Conservation (phyloP, 257 asterid genomes). For the Osmanthus fragrans region DNA sequence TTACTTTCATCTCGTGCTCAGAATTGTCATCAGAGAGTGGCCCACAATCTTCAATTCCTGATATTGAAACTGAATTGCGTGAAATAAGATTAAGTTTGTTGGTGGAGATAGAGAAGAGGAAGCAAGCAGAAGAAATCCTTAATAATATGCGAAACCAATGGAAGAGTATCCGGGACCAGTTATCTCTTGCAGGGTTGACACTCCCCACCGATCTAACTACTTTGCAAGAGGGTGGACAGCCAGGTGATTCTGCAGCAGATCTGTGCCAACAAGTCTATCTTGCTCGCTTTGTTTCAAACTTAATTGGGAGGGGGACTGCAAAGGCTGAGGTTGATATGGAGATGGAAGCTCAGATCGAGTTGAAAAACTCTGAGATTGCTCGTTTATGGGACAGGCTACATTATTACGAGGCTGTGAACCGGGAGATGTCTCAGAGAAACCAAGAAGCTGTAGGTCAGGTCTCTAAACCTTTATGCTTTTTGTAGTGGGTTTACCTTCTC, state of each 20-base stretch:
- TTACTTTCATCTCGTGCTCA: constrained; percentile 43
- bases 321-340: constrained; percentile 86
- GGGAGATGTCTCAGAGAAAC: constrained; percentile 96
- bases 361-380: constrained; percentile 75
- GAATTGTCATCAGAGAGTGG: constrained; percentile 76
- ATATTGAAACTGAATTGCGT: constrained; percentile 69
- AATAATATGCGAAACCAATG: constrained; percentile 56
- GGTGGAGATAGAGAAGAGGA: constrained; percentile 83
- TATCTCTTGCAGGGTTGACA: constrained; percentile 65
- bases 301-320: constrained; percentile 83
- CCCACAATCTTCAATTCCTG: constrained; percentile 42
- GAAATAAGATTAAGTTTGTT: constrained; percentile 69
- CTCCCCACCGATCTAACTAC: constrained; percentile 58
- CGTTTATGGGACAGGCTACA: constrained; percentile 83
- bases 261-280: constrained; percentile 61
- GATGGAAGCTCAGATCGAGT: constrained; percentile 79
- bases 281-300: constrained; percentile 66
- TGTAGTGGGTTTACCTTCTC: background rate
- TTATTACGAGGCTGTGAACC: constrained; percentile 88
- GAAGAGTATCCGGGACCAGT: constrained; percentile 55
- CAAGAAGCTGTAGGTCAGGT: constrained; percentile 86
- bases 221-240: constrained; percentile 46
- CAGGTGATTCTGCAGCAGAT: constrained; percentile 53
- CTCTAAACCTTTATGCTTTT: constrained; percentile 20
- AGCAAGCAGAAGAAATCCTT: constrained; percentile 78